Percentiles rank a stretch among this genome's conserved stretches.
These are phyloP conservation scores for Aspergillus nidulans DNA, from an alignment of 495 filamentous ascomycete genomes.

Conservation along the genomic window DNA sequence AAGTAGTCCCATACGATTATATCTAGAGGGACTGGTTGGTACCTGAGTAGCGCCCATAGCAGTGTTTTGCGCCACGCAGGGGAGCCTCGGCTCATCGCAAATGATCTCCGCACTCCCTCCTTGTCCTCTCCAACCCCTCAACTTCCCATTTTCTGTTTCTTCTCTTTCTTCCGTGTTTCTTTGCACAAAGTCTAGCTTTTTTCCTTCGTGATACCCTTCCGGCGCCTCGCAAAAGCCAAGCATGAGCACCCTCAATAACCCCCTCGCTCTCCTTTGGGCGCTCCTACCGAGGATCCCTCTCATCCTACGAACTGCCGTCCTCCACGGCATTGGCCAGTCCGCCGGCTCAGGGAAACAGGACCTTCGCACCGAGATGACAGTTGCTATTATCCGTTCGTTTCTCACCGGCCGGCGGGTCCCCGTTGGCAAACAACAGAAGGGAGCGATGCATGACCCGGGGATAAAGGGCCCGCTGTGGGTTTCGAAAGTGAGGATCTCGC, in stretches of 20 bases:
- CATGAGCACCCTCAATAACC: slow-evolving; percentile 1
- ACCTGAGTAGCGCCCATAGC: no score
- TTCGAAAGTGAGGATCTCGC: slow-evolving; percentile 56
- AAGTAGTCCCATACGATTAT: no score
- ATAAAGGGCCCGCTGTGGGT: slow-evolving; percentile 82
- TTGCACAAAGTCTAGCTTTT: not conserved
- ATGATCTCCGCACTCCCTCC: not conserved
- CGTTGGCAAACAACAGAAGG: slow-evolving; percentile 60
- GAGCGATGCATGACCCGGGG: slow-evolving; percentile 56
- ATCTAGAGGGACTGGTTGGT: no score
- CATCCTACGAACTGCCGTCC: slow-evolving; percentile 60
- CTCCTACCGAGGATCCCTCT: slow-evolving; percentile 59
- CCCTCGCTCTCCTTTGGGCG: slow-evolving; percentile 40
- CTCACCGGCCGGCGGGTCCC: slow-evolving; percentile 38
- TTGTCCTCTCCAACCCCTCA: not conserved
- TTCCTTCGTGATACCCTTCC: not conserved
- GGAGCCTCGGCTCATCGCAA: not conserved
- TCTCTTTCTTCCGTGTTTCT: not conserved
- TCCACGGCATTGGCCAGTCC: slow-evolving; percentile 63
- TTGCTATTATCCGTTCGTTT: slow-evolving; percentile 65
- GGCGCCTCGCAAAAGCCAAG: not conserved
- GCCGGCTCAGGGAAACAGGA: slow-evolving; percentile 70
- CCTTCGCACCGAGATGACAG: slow-evolving; percentile 67
- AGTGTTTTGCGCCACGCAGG: not conserved
- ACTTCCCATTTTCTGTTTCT: not conserved